phyloP scores from a whole-genome alignment of 2,329 filamentous ascomycete species.

The Aspergillus piperis region DNA sequence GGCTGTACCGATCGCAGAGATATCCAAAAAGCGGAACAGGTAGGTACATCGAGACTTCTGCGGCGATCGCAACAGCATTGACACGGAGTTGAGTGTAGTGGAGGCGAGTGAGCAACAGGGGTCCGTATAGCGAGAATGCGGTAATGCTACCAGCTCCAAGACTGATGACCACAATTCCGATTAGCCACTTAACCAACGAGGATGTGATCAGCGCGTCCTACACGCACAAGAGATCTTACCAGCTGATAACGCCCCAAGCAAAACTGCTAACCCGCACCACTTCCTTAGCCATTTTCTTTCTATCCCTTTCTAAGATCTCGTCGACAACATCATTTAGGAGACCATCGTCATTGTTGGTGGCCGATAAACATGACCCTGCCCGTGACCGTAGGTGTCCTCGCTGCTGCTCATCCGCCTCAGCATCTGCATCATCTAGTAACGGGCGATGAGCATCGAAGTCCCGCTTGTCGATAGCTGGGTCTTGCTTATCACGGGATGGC shows the following conservation, averaged over 20 bases:
- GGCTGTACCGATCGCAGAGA: slow-evolving; percentile 84
- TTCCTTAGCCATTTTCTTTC: slow-evolving; percentile 55
- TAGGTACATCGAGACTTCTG: slow-evolving; percentile 85
- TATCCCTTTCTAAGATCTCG: slow-evolving; percentile 61
- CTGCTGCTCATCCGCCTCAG: slow-evolving; percentile 14
- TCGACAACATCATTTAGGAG: slow-evolving; percentile 64
- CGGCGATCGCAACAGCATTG: slow-evolving; percentile 83
- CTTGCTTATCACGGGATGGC: slow-evolving; percentile 21
- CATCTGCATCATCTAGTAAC: slow-evolving; percentile 24
- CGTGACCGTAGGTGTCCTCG: slow-evolving; percentile 31
- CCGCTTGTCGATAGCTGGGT: slow-evolving; percentile 44
- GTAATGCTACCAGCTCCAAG: slow-evolving; percentile 90
- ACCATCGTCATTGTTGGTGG: slow-evolving; percentile 30
- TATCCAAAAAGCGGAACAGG: slow-evolving; percentile 90
- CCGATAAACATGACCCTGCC: slow-evolving; percentile 24
- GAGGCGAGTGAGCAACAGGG: slow-evolving; percentile 80
- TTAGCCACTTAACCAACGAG: slow-evolving; percentile 1
- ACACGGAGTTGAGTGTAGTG: slow-evolving; percentile 90
- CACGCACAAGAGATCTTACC: slow-evolving; percentile 38
- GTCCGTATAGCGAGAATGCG: slow-evolving; percentile 91
- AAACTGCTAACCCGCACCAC: slow-evolving; percentile 59
- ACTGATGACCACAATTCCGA: slow-evolving; percentile 30
- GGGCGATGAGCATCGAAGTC: slow-evolving; percentile 50
- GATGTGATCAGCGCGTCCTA: background rate
- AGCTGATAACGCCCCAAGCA: slow-evolving; percentile 61